phyloP scores from a whole-genome alignment of 2,329 filamentous ascomycete species.

The Didymella pomorum region DNA sequence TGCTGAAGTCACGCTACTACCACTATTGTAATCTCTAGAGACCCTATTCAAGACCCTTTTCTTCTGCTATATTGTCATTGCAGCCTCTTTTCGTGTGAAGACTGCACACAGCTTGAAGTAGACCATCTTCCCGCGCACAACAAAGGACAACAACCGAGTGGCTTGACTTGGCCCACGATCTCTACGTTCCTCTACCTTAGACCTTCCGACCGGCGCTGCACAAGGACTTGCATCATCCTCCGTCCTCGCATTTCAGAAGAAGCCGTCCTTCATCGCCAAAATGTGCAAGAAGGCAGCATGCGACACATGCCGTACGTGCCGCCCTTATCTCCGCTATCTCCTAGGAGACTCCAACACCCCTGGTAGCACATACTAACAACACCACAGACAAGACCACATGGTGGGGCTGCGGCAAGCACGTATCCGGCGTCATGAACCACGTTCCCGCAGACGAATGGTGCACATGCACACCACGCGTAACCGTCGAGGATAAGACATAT shows the following conservation, averaged over 20 bases:
- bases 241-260: background rate
- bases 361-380: background rate
- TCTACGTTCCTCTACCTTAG: background rate
- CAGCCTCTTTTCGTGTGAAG: background rate
- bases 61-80: background rate
- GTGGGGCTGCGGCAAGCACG: constrained; percentile 71
- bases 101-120: constrained; percentile 6
- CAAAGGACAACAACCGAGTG: constrained; percentile 15
- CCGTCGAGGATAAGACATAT: constrained; percentile 68
- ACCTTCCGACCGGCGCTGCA: background rate
- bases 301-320: constrained; percentile 66
- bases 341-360: background rate
- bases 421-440: constrained; percentile 68
- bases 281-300: constrained; percentile 75
- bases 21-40: background rate
- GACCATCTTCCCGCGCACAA: constrained; percentile 11
- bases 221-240: constrained; percentile 1
- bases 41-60: constrained; percentile 1
- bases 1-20: background rate
- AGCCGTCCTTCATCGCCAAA: constrained; percentile 13
- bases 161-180: constrained; percentile 11
- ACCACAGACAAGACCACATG: constrained; percentile 64
- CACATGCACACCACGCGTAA: constrained; percentile 69
- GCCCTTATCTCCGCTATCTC: constrained; percentile 9
- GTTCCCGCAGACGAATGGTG: constrained; percentile 69